Conservation (phyloP, 805 yeast species). For the Pichia cephalocereana region DNA sequence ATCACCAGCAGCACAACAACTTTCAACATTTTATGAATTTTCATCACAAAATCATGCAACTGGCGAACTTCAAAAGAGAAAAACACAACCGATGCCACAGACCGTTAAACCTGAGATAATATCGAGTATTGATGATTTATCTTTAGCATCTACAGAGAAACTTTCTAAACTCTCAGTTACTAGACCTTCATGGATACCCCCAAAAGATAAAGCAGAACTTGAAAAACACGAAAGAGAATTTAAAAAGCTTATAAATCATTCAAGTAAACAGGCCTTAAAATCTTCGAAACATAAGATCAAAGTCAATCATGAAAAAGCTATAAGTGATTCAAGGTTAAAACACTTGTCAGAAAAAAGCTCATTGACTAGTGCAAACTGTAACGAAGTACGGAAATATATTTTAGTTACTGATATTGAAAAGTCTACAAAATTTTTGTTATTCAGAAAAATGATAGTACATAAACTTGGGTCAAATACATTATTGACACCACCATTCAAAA, state of each 20-base stretch:
- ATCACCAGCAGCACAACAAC: slow-evolving; percentile 30
- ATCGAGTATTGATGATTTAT: slow-evolving; percentile 42
- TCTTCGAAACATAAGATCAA: slow-evolving; percentile 27
- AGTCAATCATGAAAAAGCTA: slow-evolving; percentile 21
- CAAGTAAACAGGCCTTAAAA: slow-evolving; percentile 24
- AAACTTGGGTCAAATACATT: slow-evolving; percentile 1
- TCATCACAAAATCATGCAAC: slow-evolving; percentile 28
- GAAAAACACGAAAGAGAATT: slow-evolving; percentile 50
- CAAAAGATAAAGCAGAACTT: slow-evolving; percentile 45
- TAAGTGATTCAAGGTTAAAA: slow-evolving; percentile 26
- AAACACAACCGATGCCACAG: slow-evolving; percentile 2
- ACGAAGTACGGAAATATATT: slow-evolving; percentile 25
- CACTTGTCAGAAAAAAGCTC: slow-evolving; percentile 21
- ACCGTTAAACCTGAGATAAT: slow-evolving; percentile 16
- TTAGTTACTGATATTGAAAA: slow-evolving; percentile 25
- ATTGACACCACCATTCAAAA: slow-evolving; percentile 3
- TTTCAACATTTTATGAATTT: slow-evolving; percentile 33
- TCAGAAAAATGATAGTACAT: slow-evolving; percentile 12
- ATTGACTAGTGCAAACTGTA: slow-evolving; percentile 22
- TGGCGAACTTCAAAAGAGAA: slow-evolving; percentile 29
- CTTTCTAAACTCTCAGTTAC: slow-evolving; percentile 45
- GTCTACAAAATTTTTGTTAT: slow-evolving; percentile 12
- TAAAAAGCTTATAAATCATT: slow-evolving; percentile 26
- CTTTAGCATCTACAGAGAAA: slow-evolving; percentile 54
- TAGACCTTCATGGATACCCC: slow-evolving; percentile 67